Evolutionary conservation across 495 filamentous ascomycete species (phyloP).

Genomic region (Hypoxylon perforatum): DNA sequence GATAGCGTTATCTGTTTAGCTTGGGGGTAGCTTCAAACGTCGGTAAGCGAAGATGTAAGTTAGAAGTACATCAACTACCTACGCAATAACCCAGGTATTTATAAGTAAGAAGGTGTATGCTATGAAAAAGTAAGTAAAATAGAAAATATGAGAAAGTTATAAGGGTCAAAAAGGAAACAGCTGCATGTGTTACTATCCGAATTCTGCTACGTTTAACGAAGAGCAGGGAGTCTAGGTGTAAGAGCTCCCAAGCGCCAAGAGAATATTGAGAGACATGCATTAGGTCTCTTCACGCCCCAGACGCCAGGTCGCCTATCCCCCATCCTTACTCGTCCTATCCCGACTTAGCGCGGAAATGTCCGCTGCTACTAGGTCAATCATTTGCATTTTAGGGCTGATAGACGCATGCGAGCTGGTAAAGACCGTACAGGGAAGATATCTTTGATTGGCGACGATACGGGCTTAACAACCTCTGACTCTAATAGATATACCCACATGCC

Average conservation of each 20-base stretch:
- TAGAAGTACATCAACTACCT: neutral
- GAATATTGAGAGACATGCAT: conserved; percentile 22
- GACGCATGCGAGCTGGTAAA: conserved; percentile 3
- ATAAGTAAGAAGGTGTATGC: neutral
- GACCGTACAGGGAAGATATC: conserved; percentile 1
- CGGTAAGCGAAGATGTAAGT: no score
- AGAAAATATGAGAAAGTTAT: neutral
- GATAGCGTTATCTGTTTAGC: no score
- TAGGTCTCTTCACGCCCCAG: no score
- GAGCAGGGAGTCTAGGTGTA: conserved; percentile 26
- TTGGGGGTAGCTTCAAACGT: no score
- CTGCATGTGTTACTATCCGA: conserved; percentile 16
- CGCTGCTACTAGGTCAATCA: conserved; percentile 11
- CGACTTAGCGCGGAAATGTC: neutral
- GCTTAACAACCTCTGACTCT: neutral
- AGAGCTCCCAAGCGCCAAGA: conserved; percentile 19
- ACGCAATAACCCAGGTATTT: neutral
- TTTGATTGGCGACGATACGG: conserved; percentile 25
- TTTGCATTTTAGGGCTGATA: conserved; percentile 10
- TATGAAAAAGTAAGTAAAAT: neutral
- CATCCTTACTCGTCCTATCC: conserved; percentile 7
- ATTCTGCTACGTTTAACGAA: conserved; percentile 13
- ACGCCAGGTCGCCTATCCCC: no score
- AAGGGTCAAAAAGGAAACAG: neutral
- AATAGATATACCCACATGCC: neutral